Base-by-base conservation (phyloP, 257 asterid genomes). In the Scutellaria baicalensis region DNA sequence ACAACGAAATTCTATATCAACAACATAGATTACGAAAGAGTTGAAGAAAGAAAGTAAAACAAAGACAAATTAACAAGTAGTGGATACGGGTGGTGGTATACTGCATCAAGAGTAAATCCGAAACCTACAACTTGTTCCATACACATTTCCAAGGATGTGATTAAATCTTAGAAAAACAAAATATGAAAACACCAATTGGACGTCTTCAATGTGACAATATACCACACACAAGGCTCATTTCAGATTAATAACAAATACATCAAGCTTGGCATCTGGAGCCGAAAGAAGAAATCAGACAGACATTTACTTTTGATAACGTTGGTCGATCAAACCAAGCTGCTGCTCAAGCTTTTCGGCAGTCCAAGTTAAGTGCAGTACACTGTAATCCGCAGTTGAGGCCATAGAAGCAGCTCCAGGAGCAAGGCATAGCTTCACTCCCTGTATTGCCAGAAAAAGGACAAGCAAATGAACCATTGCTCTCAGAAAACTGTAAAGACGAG, bases 391-490 rank as follows among this genome's bases (percentile, higher is more conserved):
- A 74, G 79, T 81, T 45, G 91, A 77, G 79, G 80, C 79, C 36
- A 65, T 69, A 58, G 86, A 74, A 70, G 80, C 81, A 52, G 85
- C 90, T 66, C 80, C 88, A 45, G 83, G 68, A 50, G 85, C 78
- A 76, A 92, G 89, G 74, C 85, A 84, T 44, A 92, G 78, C 82
- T 89, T 92, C 70, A 92, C 90, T 69, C 98, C 98, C 95, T 88
- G 85, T 44, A 48, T 23, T 63, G 70, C 49, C 68, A 70, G 9
- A 73, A 69, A 14, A 8, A 10, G 35, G 36, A 27, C 33, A 49
- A 9, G 31, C n/a, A 62, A 48, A 35, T 1, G 0, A 6, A 38
- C 0, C 3, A 71, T 42, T 48, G 49, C 44, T 52, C 42, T 47
- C 63, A 51, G 54, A 48, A 63, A n/a, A 58, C 71, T 13, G 18